phyloP scores from a whole-genome alignment of 1,284 basidiomycete genomes.

The Hortiboletus rubellus region DNA sequence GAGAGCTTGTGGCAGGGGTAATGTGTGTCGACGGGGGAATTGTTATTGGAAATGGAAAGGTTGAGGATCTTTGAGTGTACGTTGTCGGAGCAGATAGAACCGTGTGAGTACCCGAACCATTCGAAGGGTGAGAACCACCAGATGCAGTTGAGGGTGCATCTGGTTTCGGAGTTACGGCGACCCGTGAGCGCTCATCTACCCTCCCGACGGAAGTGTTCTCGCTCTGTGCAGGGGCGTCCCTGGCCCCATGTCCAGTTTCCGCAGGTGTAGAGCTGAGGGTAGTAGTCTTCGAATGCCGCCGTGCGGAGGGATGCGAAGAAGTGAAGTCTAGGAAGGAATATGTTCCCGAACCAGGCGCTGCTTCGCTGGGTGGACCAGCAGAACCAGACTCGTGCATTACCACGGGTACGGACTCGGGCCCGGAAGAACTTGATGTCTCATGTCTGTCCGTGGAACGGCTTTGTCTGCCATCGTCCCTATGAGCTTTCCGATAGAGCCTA shows the following conservation, averaged over 20 bases:
- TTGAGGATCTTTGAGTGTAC: conserved; percentile 30
- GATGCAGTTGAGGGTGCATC: conserved; percentile 37
- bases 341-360: conserved; percentile 33
- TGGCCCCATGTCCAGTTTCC: conserved; percentile 27
- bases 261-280: conserved; percentile 31
- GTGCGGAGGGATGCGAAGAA: conserved; percentile 47
- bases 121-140: conserved; percentile 31
- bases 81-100: conserved; percentile 29
- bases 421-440: conserved; percentile 24
- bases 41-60: conserved; percentile 45
- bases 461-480: conserved; percentile 30
- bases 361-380: conserved; percentile 32
- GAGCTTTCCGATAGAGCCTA: conserved; percentile 33
- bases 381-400: conserved; percentile 32
- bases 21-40: conserved; percentile 39
- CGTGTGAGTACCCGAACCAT: conserved; percentile 22
- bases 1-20: conserved; percentile 38
- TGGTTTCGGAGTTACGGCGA: conserved; percentile 22
- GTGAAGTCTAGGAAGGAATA: conserved; percentile 61
- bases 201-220: conserved; percentile 18
- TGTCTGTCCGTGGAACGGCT: conserved; percentile 19
- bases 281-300: conserved; percentile 38
- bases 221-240: conserved; percentile 13
- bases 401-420: conserved; percentile 36
- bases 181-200: conserved; percentile 19